phyloP scores from a whole-genome alignment of 495 filamentous ascomycete species.

The Neurospora pannonica region DNA sequence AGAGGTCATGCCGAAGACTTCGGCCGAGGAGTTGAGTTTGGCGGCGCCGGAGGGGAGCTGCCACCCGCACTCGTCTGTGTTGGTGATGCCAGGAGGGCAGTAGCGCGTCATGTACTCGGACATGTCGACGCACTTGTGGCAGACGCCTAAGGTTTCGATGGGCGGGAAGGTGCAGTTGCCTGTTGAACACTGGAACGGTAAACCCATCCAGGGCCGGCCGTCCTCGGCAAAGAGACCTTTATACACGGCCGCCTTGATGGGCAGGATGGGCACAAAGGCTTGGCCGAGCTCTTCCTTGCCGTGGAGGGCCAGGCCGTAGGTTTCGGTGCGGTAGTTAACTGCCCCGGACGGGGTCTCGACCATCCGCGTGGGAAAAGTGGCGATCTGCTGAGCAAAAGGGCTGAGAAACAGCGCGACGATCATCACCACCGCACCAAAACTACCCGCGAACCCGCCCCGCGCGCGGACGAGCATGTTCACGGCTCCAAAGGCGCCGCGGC shows the following conservation, averaged over 20 bases:
- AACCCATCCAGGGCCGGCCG: conserved; percentile 8
- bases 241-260: conserved; percentile 25
- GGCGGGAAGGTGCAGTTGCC: conserved; percentile 22
- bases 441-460: conserved; percentile 23
- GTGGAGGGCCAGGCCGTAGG: background rate
- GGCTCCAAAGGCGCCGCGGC: conserved; percentile 32
- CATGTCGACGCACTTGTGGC: conserved; percentile 20
- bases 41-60: conserved; percentile 13
- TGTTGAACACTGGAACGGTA: conserved; percentile 17
- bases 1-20: conserved; percentile 21
- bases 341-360: conserved; percentile 5
- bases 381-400: conserved; percentile 19
- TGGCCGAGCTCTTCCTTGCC: conserved; percentile 1
- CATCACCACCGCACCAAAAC: conserved; percentile 30
- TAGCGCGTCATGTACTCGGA: conserved; percentile 13
- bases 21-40: conserved; percentile 4
- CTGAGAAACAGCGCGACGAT: conserved; percentile 27
- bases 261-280: conserved; percentile 20
- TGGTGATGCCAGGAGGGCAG: conserved; percentile 2
- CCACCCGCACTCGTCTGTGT: conserved; percentile 12
- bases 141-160: conserved; percentile 21
- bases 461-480: conserved; percentile 22
- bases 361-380: conserved; percentile 7
- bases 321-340: background rate
- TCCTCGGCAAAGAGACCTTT: conserved; percentile 24